Evolutionary conservation across 129 eudicot species (phyloP).

Genomic region (Flaveria robusta): DNA sequence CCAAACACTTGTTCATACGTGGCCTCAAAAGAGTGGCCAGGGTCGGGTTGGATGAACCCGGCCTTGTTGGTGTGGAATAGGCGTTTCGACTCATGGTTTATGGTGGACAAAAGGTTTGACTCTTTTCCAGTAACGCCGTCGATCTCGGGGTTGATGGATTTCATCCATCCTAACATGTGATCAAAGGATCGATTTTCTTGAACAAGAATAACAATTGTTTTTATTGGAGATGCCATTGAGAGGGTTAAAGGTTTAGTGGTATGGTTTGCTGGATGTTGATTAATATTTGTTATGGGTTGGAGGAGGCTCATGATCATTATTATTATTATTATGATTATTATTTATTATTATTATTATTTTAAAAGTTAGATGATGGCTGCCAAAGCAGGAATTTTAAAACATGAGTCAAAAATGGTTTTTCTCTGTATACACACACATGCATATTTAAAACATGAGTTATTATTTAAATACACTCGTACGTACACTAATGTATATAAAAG

Average conservation of each 20-base stretch:
- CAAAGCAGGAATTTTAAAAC: background rate
- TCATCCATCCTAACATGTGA: conserved; percentile 71
- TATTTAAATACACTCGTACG: too few species aligned
- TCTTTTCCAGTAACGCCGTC: conserved; percentile 55
- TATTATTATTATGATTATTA: background rate
- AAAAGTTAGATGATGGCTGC: conserved; percentile 8
- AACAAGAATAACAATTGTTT: conserved; percentile 57
- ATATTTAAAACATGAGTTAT: too few species aligned
- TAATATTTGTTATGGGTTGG: conserved; percentile 5
- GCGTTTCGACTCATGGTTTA: conserved; percentile 41
- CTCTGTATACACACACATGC: background rate
- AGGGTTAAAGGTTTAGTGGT: background rate
- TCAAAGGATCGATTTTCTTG: conserved; percentile 76
- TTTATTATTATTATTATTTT: background rate
- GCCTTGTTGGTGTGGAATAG: conserved; percentile 54
- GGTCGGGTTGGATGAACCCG: conserved; percentile 72
- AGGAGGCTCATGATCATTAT: background rate
- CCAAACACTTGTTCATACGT: conserved; percentile 70
- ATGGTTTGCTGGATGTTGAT: background rate
- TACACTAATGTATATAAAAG: too few species aligned
- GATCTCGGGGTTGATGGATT: conserved; percentile 54
- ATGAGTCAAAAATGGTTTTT: background rate
- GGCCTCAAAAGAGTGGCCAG: conserved; percentile 90
- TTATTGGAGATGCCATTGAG: conserved; percentile 53
- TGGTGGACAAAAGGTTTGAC: conserved; percentile 52